A percentile compares a stretch with the other conserved stretches of the same genome.
Evolutionary conservation across 495 filamentous ascomycete genomes (phyloP).

Genomic region (Chaetomium tenue): DNA sequence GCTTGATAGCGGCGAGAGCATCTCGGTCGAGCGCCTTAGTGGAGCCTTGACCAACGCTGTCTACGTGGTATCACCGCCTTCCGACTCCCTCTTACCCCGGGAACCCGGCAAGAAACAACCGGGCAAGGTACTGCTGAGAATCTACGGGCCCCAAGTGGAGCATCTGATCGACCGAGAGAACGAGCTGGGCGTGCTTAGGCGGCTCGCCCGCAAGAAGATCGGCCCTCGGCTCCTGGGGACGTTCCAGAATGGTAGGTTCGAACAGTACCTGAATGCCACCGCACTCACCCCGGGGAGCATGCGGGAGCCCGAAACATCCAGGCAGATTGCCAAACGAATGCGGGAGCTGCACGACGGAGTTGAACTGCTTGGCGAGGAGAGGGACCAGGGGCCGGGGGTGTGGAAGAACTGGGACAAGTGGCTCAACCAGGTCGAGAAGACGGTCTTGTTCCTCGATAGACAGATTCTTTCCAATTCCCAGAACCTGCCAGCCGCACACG

Average conservation of each 20-base stretch:
- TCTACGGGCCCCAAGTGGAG: constrained; percentile 94
- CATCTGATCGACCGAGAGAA: constrained; percentile 92
- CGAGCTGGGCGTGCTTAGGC: constrained; percentile 81
- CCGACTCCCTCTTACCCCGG: constrained; percentile 46
- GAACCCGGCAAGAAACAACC: constrained; percentile 43
- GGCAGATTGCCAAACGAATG: constrained; percentile 98
- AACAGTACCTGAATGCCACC: constrained; percentile 82
- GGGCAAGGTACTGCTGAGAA: constrained; percentile 77
- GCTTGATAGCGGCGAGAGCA: constrained; percentile 59
- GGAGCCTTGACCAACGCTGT: constrained; percentile 95
- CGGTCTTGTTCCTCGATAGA: constrained; percentile 73
- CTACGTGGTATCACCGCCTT: constrained; percentile 85
- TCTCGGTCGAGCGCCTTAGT: constrained; percentile 81
- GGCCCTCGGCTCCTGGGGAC: constrained; percentile 91
- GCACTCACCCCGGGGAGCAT: constrained; percentile 76
- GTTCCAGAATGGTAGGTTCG: constrained; percentile 94
- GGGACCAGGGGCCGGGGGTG: constrained; percentile 72
- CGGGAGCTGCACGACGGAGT: constrained; percentile 93
- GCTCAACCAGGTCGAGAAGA: constrained; percentile 74
- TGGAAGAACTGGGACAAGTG: constrained; percentile 96
- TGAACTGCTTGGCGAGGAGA: constrained; percentile 75
- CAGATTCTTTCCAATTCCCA: constrained; percentile 48
- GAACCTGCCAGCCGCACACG: constrained; percentile 48
- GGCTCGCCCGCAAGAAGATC: constrained; percentile 86
- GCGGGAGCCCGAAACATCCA: constrained; percentile 75